Percentiles rank a stretch among this genome's conserved stretches.
These are phyloP conservation scores for Posidonia oceanica DNA, from an alignment of 116 monocot genomes.

Conservation along the genomic window DNA sequence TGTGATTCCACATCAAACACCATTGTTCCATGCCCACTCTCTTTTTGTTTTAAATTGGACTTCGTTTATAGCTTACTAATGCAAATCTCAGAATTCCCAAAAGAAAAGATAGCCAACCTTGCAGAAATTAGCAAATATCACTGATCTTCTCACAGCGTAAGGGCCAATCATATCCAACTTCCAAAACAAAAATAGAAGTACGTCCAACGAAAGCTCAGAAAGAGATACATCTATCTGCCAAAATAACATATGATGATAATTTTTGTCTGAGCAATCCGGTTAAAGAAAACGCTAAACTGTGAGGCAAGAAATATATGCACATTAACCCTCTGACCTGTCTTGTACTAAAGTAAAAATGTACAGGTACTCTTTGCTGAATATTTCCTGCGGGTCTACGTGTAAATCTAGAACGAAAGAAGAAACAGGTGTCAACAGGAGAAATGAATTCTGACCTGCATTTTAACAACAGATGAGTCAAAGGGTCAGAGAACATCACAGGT, in stretches of 20 bases:
- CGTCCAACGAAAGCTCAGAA: constrained; percentile 54
- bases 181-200: constrained; percentile 61
- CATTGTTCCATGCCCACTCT: no score
- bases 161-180: constrained; percentile 62
- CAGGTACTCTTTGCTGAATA: constrained; percentile 22
- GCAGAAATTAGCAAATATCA: constrained; percentile 71
- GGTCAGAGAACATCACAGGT: background rate
- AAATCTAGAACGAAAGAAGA: constrained; percentile 50
- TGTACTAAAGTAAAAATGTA: constrained; percentile 38
- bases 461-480: constrained; percentile 4
- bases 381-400: constrained; percentile 10
- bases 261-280: background rate
- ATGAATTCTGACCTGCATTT: constrained; percentile 63
- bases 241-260: background rate
- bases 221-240: constrained; percentile 62
- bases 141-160: constrained; percentile 47
- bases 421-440: constrained; percentile 36
- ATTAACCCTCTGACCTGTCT: constrained; percentile 38
- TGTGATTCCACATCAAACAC: no score
- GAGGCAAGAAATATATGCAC: background rate
- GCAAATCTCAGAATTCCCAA: background rate
- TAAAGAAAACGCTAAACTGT: background rate
- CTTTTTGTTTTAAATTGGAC: no score
- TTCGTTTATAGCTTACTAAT: background rate
- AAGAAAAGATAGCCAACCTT: constrained; percentile 34